These are phyloP conservation scores for Ceriops zippeliana DNA, from an alignment of 345 rosid species.

Conservation along the genomic window DNA sequence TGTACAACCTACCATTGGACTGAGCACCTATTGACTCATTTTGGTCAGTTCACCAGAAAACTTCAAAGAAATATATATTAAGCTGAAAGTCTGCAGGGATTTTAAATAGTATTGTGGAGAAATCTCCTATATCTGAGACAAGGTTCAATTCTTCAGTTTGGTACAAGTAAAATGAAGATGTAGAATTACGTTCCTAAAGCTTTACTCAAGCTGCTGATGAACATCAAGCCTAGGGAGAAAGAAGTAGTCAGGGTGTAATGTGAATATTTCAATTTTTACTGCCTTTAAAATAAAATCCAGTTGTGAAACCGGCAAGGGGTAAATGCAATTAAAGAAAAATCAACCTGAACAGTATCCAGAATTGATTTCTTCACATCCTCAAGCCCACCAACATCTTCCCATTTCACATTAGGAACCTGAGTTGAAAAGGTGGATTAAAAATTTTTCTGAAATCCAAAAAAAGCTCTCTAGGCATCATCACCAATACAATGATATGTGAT, in stretches of 20 bases:
- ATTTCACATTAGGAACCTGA: conserved; percentile 88
- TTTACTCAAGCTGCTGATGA: background rate
- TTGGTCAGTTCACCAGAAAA: background rate
- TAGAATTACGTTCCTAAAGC: background rate
- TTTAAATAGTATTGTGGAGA: background rate
- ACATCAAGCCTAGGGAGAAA: background rate
- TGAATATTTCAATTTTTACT: background rate
- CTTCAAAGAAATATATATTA: background rate
- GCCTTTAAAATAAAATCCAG: background rate
- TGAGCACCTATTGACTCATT: background rate
- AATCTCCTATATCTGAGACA: background rate
- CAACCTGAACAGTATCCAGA: conserved; percentile 89
- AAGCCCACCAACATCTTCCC: conserved; percentile 99
- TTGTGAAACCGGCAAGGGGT: background rate
- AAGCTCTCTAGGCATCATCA: conserved; percentile 5
- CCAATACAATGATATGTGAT: background rate
- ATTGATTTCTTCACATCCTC: conserved; percentile 94
- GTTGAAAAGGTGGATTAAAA: conserved; percentile 17
- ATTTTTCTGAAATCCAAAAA: conserved; percentile 3
- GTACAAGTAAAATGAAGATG: background rate
- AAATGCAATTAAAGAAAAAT: conserved; percentile 13
- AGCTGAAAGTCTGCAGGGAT: background rate
- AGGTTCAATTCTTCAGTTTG: background rate
- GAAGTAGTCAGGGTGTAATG: background rate
- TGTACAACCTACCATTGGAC: background rate